Conservation (phyloP, 805 yeast species). For the Gaillardinia entomophila region DNA sequence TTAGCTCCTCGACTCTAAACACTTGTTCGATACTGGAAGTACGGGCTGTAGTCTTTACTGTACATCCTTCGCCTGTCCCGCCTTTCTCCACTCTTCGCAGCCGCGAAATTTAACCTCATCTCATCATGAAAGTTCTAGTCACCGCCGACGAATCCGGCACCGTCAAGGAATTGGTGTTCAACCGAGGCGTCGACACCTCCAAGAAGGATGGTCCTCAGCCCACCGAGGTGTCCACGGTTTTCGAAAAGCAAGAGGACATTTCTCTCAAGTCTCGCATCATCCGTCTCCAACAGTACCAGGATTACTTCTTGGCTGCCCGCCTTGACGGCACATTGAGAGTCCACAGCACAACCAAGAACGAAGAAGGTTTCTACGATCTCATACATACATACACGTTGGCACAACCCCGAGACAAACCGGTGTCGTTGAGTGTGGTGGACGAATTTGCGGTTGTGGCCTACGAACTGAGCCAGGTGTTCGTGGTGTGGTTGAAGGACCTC, state of each 20-base stretch:
- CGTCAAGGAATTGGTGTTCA: constrained; percentile 58
- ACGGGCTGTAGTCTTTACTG: no score
- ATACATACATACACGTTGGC: constrained; percentile 25
- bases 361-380: constrained; percentile 32
- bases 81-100: constrained; percentile 1
- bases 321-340: constrained; percentile 37
- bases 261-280: constrained; percentile 29
- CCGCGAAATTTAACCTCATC: background rate
- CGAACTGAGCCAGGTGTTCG: constrained; percentile 37
- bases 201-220: constrained; percentile 63
- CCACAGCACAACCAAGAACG: constrained; percentile 24
- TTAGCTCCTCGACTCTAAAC: no score
- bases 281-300: constrained; percentile 23
- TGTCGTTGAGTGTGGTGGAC: constrained; percentile 23
- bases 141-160: constrained; percentile 66
- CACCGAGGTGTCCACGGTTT: constrained; percentile 40
- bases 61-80: no score
- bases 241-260: constrained; percentile 20
- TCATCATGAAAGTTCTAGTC: constrained; percentile 52
- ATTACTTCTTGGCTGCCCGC: constrained; percentile 38
- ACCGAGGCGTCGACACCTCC: constrained; percentile 76
- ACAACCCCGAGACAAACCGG: constrained; percentile 21
- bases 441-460: constrained; percentile 40
- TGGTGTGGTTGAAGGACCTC: constrained; percentile 29
- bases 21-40: no score